Evolutionary conservation across 192 early-diverging fungal genomes (phyloP).

Genomic region (Coemansia sp.): DNA sequence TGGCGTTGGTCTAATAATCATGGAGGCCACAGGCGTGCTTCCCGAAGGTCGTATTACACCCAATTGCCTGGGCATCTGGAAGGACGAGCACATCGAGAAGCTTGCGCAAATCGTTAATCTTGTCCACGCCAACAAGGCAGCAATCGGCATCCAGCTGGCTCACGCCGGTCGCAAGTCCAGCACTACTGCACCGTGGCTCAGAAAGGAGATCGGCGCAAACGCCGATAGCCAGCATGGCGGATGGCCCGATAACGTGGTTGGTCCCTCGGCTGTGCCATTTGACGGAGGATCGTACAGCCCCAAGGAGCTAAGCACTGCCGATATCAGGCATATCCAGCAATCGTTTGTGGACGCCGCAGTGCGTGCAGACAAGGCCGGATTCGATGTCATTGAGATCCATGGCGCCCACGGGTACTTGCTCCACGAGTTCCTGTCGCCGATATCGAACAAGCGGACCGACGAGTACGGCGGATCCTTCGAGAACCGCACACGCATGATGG

Average conservation of each 20-base stretch:
- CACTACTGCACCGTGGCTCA: slow-evolving; percentile 32
- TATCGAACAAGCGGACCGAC: slow-evolving; percentile 86
- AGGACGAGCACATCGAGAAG: slow-evolving; percentile 71
- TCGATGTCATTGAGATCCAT: slow-evolving; percentile 91
- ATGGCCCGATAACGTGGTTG: slow-evolving; percentile 73
- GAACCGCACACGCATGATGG: slow-evolving; percentile 76
- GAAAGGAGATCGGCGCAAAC: slow-evolving; percentile 12
- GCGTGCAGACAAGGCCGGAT: slow-evolving; percentile 76
- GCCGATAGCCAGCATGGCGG: slow-evolving; percentile 53
- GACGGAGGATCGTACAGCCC: slow-evolving; percentile 23
- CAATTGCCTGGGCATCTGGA: slow-evolving; percentile 77
- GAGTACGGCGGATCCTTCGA: slow-evolving; percentile 89
- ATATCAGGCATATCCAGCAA: slow-evolving; percentile 65
- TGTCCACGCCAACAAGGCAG: slow-evolving; percentile 61
- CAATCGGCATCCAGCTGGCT: slow-evolving; percentile 73
- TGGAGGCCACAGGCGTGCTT: slow-evolving; percentile 75
- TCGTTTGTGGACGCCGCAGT: slow-evolving; percentile 67
- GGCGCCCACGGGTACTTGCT: slow-evolving; percentile 89
- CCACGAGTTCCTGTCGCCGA: slow-evolving; percentile 74
- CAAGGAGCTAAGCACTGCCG: slow-evolving; percentile 61
- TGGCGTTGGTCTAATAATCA: slow-evolving; percentile 76
- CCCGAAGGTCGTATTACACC: slow-evolving; percentile 81
- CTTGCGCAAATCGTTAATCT: slow-evolving; percentile 52
- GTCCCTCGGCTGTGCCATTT: slow-evolving; percentile 59
- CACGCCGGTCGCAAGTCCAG: slow-evolving; percentile 82